Evolutionary conservation across 495 filamentous ascomycete species (phyloP).

Genomic region (Tuber microsphaerosporum): DNA sequence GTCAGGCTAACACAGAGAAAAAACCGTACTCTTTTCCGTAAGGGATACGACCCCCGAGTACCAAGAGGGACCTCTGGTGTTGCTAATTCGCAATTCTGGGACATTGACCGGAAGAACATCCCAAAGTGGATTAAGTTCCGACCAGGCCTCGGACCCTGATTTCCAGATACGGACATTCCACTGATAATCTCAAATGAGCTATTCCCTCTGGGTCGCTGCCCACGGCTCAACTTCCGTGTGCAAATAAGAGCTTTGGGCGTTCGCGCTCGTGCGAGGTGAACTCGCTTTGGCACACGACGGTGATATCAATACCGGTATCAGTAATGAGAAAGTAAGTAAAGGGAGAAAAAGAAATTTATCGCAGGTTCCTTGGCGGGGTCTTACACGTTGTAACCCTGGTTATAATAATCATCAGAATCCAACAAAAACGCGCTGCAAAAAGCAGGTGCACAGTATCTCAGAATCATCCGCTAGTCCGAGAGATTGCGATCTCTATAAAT

Average conservation of each 20-base stretch:
- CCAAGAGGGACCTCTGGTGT: slow-evolving; percentile 19
- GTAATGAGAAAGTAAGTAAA: neutral
- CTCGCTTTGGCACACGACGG: neutral
- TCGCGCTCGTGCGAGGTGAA: neutral
- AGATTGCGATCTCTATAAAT: neutral
- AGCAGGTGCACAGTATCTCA: neutral
- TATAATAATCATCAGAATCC: neutral
- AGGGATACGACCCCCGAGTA: slow-evolving; percentile 32
- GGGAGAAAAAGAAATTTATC: neutral
- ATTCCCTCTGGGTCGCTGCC: neutral
- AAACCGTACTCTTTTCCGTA: slow-evolving; percentile 31
- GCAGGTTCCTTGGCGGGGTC: neutral
- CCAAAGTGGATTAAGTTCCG: slow-evolving; percentile 15
- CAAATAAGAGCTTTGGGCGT: neutral
- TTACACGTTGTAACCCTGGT: neutral
- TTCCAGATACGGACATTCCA: slow-evolving; percentile 10
- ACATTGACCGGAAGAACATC: slow-evolving; percentile 17
- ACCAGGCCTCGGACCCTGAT: neutral
- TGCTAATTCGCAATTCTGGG: slow-evolving; percentile 16
- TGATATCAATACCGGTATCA: neutral
- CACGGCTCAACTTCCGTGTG: neutral
- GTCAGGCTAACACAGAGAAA: neutral
- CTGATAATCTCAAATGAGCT: slow-evolving; percentile 19
- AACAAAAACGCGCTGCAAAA: neutral
- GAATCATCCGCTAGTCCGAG: neutral